Base-by-base conservation (phyloP, 2,329 filamentous ascomycete species). In the Aspergillus chevalieri region DNA sequence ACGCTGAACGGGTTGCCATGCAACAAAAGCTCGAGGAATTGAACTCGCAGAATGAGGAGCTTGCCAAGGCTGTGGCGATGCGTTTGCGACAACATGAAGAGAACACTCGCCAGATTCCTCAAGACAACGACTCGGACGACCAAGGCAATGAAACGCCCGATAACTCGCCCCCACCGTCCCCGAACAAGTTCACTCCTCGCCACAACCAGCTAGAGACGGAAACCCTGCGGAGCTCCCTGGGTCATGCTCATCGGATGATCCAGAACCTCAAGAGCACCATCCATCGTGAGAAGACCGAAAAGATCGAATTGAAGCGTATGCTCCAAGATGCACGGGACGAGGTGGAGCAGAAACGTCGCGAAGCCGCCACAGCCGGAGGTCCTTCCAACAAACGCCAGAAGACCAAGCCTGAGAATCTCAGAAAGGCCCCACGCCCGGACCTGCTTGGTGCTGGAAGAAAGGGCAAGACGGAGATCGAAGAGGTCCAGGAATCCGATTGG, bases 211-310 rank as follows among this genome's bases (percentile, higher is more conserved):
- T 98, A n/a, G 93, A 98, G 70, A 86, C 89, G 0, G 93, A 98
- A 73, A 98, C 93, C 0, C 75, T 98, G 58, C 94, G 93, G 74
- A 94, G 91, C 47, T 96, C 92, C 22, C 79, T 97, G 24, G 86
- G 90, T 58, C 93, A 98, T 67, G 92, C 93, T 36, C 93, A 97
- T 68, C 84, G 92, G 50, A 96, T 95, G 73, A 96, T 98, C 51
- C 92, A 97, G 67, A 95, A 89, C 62, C 81, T 97, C 59, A 90
- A 95, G 70, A 90, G 87, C 67, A 95, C 91, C 62, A 87, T 97
- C 43, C 92, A 98, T 68, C 87, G 93, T 30, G 93, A 98, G 70
- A 98, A 97, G 83, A 96, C 92, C 0, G 93, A 98, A 70, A 98
- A 96, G 76, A 81, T 97, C 24, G 93, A 98, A 70, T 81, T 97